Evolutionary conservation across 2,329 filamentous ascomycete species (phyloP).

Genomic region (Beauveria brongniartii): DNA sequence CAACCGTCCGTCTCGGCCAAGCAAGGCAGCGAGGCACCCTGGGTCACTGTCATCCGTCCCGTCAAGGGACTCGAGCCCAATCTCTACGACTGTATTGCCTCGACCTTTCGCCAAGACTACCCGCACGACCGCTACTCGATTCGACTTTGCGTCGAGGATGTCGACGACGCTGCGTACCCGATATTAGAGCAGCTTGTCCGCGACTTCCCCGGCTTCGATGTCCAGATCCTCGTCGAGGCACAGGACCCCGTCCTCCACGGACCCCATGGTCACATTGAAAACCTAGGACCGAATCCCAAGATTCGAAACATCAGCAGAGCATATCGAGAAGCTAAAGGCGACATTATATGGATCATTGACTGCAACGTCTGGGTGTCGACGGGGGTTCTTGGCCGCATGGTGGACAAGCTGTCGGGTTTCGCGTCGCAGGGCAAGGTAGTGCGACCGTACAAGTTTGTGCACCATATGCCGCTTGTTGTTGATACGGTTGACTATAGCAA

Average conservation of each 20-base stretch:
- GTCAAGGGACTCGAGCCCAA: slow-evolving; percentile 86
- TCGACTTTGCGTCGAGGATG: slow-evolving; percentile 71
- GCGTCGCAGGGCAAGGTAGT: slow-evolving; percentile 37
- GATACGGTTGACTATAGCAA: slow-evolving; percentile 45
- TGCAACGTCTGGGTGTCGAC: slow-evolving; percentile 90
- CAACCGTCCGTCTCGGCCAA: slow-evolving; percentile 42
- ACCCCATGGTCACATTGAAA: slow-evolving; percentile 38
- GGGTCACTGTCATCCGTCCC: slow-evolving; percentile 85
- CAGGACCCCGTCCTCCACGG: slow-evolving; percentile 65
- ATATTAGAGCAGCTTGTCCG: slow-evolving; percentile 61
- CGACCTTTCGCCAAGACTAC: slow-evolving; percentile 77
- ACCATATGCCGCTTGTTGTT: slow-evolving; percentile 85
- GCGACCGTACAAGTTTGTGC: slow-evolving; percentile 79
- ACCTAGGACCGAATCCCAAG: slow-evolving; percentile 93
- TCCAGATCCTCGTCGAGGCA: slow-evolving; percentile 68
- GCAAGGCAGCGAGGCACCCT: slow-evolving; percentile 52
- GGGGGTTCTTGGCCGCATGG: slow-evolving; percentile 77
- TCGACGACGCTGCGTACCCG: slow-evolving; percentile 67
- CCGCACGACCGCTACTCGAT: slow-evolving; percentile 68
- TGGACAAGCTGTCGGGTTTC: slow-evolving; percentile 74
- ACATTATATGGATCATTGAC: slow-evolving; percentile 90
- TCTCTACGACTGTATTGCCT: slow-evolving; percentile 86
- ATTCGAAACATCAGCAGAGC: slow-evolving; percentile 93
- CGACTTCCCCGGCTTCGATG: slow-evolving; percentile 67
- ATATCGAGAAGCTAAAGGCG: slow-evolving; percentile 79